phyloP scores from a whole-genome alignment of 169 alveolate genomes.

The Perkinsus olseni region DNA sequence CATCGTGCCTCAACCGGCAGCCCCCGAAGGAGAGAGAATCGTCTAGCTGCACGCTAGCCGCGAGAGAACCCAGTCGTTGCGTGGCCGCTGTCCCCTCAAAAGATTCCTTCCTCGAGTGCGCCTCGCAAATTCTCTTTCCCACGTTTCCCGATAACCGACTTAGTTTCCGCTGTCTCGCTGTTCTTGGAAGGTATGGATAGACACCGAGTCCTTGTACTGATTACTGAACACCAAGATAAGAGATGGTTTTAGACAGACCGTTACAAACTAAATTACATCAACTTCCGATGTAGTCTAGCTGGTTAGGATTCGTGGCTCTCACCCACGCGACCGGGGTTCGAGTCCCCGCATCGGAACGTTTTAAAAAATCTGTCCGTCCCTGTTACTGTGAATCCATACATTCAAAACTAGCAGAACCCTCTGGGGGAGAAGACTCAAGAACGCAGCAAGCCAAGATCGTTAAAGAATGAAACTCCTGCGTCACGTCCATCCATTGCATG shows the following conservation, averaged over 20 bases:
- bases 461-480: too few relatives aligned
- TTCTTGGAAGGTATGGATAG: neutral
- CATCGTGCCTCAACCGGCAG: too few relatives aligned
- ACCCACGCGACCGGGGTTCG: neutral
- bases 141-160: too few relatives aligned
- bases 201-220: neutral
- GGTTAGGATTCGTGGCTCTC: neutral
- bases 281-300: neutral
- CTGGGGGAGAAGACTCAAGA: too few relatives aligned
- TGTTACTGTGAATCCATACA: too few relatives aligned
- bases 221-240: too few relatives aligned
- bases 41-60: neutral
- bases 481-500: neutral
- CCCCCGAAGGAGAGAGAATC: neutral
- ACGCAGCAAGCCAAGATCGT: too few relatives aligned
- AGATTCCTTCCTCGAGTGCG: neutral
- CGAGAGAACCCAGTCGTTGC: neutral
- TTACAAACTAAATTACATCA: too few relatives aligned
- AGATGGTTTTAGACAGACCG: too few relatives aligned
- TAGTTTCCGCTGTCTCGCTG: too few relatives aligned
- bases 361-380: too few relatives aligned
- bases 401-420: too few relatives aligned
- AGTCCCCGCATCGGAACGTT: neutral
- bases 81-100: neutral
- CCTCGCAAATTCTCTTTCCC: neutral